Conservation (phyloP, 768 basidiomycete genomes). For the Tricholoma matsutake region DNA sequence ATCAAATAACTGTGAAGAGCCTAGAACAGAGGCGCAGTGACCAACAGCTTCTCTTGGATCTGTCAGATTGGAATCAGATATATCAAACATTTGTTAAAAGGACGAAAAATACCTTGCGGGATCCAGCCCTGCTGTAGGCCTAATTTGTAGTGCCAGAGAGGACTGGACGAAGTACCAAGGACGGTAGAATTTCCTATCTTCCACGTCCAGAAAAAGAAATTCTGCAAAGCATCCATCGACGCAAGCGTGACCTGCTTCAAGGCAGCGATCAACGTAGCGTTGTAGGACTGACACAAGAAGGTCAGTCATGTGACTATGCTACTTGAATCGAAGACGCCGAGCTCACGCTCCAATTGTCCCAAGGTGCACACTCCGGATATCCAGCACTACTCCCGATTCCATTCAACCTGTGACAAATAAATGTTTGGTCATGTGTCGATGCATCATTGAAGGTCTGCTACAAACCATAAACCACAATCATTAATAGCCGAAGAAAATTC, state of each 20-base stretch:
- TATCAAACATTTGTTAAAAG: not conserved
- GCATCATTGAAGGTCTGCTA: constrained; percentile 15
- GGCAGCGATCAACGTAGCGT: constrained; percentile 50
- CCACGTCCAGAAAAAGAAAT: constrained; percentile 98
- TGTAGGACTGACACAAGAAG: constrained; percentile 43
- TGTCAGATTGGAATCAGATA: constrained; percentile 12
- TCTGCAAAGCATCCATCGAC: constrained; percentile 88
- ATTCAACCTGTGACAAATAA: constrained; percentile 37
- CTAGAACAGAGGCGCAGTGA: constrained; percentile 38
- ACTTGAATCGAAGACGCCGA: not conserved
- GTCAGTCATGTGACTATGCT: not conserved
- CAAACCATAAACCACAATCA: constrained; percentile 65
- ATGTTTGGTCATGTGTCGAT: not conserved
- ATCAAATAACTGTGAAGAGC: constrained; percentile 43
- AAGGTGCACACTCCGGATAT: constrained; percentile 34
- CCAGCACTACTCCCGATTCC: constrained; percentile 39
- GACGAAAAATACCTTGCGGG: constrained; percentile 52
- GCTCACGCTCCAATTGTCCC: constrained; percentile 46
- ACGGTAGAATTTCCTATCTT: constrained; percentile 83
- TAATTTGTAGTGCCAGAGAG: constrained; percentile 86
- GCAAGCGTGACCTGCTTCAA: constrained; percentile 68
- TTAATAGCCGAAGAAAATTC: constrained; percentile 83
- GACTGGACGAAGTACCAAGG: constrained; percentile 63
- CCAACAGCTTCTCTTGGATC: constrained; percentile 47
- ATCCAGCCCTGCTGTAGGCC: constrained; percentile 88